Evolutionary conservation across 2,329 filamentous ascomycete genomes (phyloP).

Genomic region (Geosmithia flava): DNA sequence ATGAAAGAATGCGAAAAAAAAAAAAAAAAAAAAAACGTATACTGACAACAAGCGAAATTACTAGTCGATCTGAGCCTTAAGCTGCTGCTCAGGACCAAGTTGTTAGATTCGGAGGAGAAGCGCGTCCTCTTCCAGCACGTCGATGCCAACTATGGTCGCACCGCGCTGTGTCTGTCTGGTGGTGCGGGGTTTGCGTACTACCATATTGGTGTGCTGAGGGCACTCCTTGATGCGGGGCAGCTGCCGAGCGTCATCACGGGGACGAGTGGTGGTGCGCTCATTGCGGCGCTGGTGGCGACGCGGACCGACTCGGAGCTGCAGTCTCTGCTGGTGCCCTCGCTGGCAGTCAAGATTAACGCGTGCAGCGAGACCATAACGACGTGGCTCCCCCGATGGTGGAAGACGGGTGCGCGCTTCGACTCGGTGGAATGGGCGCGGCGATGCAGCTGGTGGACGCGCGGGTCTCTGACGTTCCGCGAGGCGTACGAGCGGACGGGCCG

Average conservation of each 20-base stretch:
- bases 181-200: constrained; percentile 95
- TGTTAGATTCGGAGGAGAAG: constrained; percentile 63
- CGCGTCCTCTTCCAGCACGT: constrained; percentile 75
- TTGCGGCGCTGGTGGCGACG: constrained; percentile 78
- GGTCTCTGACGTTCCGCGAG: constrained; percentile 88
- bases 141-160: constrained; percentile 82
- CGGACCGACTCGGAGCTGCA: constrained; percentile 87
- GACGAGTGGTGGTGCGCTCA: constrained; percentile 84
- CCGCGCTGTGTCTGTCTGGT: constrained; percentile 83
- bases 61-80: constrained; percentile 53
- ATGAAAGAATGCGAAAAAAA: neutral
- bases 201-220: constrained; percentile 86
- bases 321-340: constrained; percentile 68
- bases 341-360: constrained; percentile 75
- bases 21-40: neutral
- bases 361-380: constrained; percentile 66
- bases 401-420: constrained; percentile 87
- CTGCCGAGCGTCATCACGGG: constrained; percentile 92
- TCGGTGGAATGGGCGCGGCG: constrained; percentile 80
- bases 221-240: constrained; percentile 72
- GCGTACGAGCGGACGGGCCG: constrained; percentile 89
- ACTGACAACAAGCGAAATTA: neutral
- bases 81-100: constrained; percentile 55
- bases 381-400: constrained; percentile 81
- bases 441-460: constrained; percentile 81